phyloP scores from a whole-genome alignment of 2,329 filamentous ascomycete species.

The Tolypocladium capitatum region DNA sequence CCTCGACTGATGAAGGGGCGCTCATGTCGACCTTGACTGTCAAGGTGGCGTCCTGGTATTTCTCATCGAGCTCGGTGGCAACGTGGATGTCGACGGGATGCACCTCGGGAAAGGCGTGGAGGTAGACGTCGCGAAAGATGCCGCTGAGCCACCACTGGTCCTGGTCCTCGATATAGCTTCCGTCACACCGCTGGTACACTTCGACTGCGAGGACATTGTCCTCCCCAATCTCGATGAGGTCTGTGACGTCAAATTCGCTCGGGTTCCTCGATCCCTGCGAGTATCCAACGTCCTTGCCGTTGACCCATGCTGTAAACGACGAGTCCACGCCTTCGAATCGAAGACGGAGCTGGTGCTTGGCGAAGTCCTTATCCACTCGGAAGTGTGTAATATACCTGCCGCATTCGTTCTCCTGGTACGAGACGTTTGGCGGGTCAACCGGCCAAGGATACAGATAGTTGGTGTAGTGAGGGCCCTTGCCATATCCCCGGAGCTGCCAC shows the following conservation, averaged over 20 bases:
- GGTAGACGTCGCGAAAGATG: constrained; percentile 57
- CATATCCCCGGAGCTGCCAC: constrained; percentile 60
- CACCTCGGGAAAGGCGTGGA: constrained; percentile 45
- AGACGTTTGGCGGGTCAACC: constrained; percentile 51
- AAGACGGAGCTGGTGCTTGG: constrained; percentile 46
- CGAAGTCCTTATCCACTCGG: constrained; percentile 30
- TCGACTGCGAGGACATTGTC: constrained; percentile 49
- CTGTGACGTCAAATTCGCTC: constrained; percentile 58
- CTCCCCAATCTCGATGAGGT: constrained; percentile 26
- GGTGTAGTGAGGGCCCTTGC: constrained; percentile 52
- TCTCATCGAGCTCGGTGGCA: constrained; percentile 39
- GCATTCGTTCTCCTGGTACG: constrained; percentile 50
- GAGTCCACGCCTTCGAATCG: constrained; percentile 65
- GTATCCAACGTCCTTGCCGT: constrained; percentile 55
- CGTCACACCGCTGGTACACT: constrained; percentile 62
- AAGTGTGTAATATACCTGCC: constrained; percentile 52
- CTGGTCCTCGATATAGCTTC: constrained; percentile 58
- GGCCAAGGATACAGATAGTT: constrained; percentile 57
- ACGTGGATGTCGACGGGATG: constrained; percentile 44
- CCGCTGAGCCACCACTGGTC: constrained; percentile 57
- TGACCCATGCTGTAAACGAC: constrained; percentile 59
- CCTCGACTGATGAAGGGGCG: constrained; percentile 14
- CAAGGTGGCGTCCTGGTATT: constrained; percentile 40
- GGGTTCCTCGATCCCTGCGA: constrained; percentile 61
- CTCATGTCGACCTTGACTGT: constrained; percentile 30